These are phyloP conservation scores for Bromus sterilis DNA, from an alignment of 176 grass and related monocot species.

Conservation along the genomic window DNA sequence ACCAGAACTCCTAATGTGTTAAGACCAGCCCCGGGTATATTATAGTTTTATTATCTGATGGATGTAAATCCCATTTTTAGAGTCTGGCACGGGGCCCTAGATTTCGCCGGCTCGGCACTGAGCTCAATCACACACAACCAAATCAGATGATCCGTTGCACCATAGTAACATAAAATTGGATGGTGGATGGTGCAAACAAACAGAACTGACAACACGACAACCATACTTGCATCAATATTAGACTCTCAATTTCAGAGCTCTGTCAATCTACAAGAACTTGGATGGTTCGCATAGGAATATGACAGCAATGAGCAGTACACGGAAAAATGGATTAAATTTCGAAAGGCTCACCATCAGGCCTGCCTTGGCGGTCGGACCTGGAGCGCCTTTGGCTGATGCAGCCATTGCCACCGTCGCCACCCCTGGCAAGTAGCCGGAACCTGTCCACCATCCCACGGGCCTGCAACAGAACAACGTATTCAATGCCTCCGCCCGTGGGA, in stretches of 20 bases:
- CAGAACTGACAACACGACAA: not conserved
- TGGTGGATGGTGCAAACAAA: not conserved
- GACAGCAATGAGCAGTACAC: not conserved
- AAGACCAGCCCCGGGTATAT: too few relatives aligned
- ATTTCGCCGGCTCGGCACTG: too few relatives aligned
- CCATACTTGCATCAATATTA: not conserved
- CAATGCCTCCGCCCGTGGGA: not conserved
- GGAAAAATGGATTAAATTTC: not conserved
- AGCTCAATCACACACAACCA: not conserved
- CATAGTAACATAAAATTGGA: not conserved
- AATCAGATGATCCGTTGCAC: not conserved
- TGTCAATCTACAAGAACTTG: not conserved
- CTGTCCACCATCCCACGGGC: slow-evolving; percentile 64
- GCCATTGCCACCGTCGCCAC: not conserved
- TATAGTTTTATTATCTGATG: too few relatives aligned
- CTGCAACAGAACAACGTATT: slow-evolving; percentile 9
- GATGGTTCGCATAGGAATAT: not conserved
- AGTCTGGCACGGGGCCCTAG: too few relatives aligned
- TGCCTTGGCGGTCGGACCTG: slow-evolving; percentile 1
- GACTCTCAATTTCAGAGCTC: not conserved
- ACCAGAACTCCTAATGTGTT: too few relatives aligned
- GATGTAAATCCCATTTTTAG: too few relatives aligned
- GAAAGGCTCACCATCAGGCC: slow-evolving; percentile 43
- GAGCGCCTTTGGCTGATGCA: slow-evolving; percentile 13
- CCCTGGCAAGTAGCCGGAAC: slow-evolving; percentile 36